These are phyloP conservation scores for Dillenia suffruticosa DNA, from an alignment of 164 flowering plant species.

Conservation along the genomic window DNA sequence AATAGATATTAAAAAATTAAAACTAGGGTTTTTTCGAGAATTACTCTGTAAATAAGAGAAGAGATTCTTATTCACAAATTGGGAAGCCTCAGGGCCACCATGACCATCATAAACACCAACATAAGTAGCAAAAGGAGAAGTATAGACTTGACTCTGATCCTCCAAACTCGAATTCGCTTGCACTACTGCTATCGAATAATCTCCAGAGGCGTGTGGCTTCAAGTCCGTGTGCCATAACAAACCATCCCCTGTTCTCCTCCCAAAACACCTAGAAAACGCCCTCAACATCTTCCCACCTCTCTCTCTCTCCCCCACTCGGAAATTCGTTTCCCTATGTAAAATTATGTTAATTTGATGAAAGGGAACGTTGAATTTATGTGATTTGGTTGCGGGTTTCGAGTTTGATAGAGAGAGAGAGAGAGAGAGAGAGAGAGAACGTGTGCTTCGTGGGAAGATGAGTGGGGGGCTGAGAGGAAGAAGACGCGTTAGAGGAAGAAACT, in stretches of 20 bases:
- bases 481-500: no score
- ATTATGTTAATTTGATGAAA: no score
- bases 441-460: no score
- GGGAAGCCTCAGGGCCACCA: slow-evolving; percentile 49
- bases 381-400: no score
- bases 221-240: slow-evolving; percentile 35
- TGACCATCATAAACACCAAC: slow-evolving; percentile 53
- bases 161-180: slow-evolving; percentile 38
- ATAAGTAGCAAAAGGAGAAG: slow-evolving; percentile 36
- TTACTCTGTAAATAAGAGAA: slow-evolving; percentile 42
- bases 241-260: slow-evolving; percentile 21
- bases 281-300: slow-evolving; percentile 22
- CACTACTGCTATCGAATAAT: slow-evolving; percentile 39
- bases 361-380: no score
- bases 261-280: slow-evolving; percentile 25
- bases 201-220: slow-evolving; percentile 43
- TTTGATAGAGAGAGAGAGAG: no score
- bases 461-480: no score
- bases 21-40: not conserved
- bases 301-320: not conserved
- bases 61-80: slow-evolving; percentile 35
- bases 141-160: slow-evolving; percentile 35
- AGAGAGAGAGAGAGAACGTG: no score
- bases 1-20: not conserved
- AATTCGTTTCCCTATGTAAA: no score